Evolutionary conservation across 1,284 basidiomycete species (phyloP).

Genomic region (Tylopilus sp.): DNA sequence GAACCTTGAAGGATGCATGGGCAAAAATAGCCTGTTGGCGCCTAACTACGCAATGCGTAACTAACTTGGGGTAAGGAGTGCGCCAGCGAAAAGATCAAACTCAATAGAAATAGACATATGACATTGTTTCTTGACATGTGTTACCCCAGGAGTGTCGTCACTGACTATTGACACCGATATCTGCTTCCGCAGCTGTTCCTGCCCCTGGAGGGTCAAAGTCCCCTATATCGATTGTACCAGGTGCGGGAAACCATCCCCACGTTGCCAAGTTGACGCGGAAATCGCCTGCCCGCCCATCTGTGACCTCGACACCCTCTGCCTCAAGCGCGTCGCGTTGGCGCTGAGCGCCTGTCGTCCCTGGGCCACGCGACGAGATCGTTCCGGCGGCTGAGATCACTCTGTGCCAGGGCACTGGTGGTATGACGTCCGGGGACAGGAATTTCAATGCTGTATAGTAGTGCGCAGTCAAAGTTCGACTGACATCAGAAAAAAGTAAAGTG

Average conservation of each 20-base stretch:
- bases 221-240: constrained; percentile 39
- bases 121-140: neutral
- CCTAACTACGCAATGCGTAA: neutral
- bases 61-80: neutral
- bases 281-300: constrained; percentile 54
- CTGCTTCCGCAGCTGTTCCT: neutral
- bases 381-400: constrained; percentile 76
- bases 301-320: constrained; percentile 70
- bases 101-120: neutral
- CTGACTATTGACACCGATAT: neutral
- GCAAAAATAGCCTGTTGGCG: neutral
- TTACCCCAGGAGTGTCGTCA: constrained; percentile 1
- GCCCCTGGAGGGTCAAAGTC: constrained; percentile 8
- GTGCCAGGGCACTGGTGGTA: constrained; percentile 81
- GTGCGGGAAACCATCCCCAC: constrained; percentile 73
- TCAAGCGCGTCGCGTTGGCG: constrained; percentile 68
- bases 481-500: constrained; percentile 18
- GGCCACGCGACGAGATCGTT: constrained; percentile 84
- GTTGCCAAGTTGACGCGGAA: constrained; percentile 59
- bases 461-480: neutral
- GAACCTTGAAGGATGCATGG: neutral
- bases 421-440: constrained; percentile 66
- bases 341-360: constrained; percentile 72
- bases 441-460: constrained; percentile 67
- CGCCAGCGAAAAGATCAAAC: neutral